phyloP scores from a whole-genome alignment of 225 moss, liverwort and hornwort species.

The Rhytidiadelphus loreus region DNA sequence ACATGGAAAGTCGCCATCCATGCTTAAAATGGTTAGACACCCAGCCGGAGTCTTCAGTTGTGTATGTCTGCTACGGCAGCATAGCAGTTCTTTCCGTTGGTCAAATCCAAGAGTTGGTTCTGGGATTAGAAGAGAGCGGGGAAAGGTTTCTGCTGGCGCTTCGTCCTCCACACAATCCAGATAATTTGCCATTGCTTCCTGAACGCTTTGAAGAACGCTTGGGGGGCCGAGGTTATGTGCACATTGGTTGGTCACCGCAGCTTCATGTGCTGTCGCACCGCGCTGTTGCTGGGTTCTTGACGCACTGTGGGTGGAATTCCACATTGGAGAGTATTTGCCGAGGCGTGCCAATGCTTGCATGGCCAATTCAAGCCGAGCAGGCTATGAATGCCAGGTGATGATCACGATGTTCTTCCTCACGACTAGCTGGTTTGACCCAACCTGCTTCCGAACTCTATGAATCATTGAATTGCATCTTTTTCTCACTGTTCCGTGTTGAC shows the following conservation, averaged over 20 bases:
- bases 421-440: not conserved
- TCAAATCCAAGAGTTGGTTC: conserved; percentile 22
- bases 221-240: conserved; percentile 1
- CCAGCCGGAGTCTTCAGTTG: conserved; percentile 13
- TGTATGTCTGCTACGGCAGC: conserved; percentile 26
- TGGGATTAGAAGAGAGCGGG: conserved; percentile 19
- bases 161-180: conserved; percentile 7
- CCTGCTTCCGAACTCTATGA: not conserved
- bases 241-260: conserved; percentile 23
- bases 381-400: conserved; percentile 39
- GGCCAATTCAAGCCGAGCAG: conserved; percentile 44
- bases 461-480: not conserved
- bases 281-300: conserved; percentile 10
- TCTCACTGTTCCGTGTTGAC: not conserved
- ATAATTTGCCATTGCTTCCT: not conserved
- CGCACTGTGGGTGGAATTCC: conserved; percentile 50
- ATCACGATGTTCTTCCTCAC: not conserved
- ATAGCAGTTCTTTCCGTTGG: not conserved
- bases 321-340: conserved; percentile 18
- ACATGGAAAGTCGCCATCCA: not conserved
- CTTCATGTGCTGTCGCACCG: conserved; percentile 19
- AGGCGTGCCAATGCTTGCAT: conserved; percentile 30
- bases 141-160: conserved; percentile 17
- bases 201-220: conserved; percentile 19
- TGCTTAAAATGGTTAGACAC: conserved; percentile 31